Base-by-base conservation (phyloP, 169 alveolate species). In the Cyclospora cayetanensis region DNA sequence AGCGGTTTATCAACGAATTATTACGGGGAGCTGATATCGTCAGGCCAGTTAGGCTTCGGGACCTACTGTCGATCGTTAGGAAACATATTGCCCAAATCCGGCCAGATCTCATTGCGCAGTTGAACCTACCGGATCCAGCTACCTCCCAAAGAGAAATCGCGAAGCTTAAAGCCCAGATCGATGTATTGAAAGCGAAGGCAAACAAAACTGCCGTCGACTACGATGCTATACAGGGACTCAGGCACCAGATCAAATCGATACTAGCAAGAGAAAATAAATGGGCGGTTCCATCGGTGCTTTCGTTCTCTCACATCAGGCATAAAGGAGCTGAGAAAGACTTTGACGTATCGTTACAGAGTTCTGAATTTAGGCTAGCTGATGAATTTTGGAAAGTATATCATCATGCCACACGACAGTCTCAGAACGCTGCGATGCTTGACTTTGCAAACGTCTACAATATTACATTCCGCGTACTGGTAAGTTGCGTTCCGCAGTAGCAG, bases 101-200 rank as follows among this genome's bases (percentile, higher is more conserved):
- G 90, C 90, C 90, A 5, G 90, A 80, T 31, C 50, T 80, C 76
- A 37, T 80, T 34, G 31, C 77, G 50, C 90, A 80, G 31, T 37
- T 80, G 52, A 80, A 80, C 53, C 22, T 80, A 76, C 90, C 90
- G 39, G 90, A 80, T 9, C n/a, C 43, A 66, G 90, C 74, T 80
- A 80, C 74, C 35, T 50, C 90, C 25, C 90, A 80, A 52, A 50
- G 76, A 29, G 76, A 80, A 31, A 80, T 80, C 25, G 74, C 90
- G 15, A 50, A 34, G 31, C 72, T 80, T 27, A 80, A 80, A 37
- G 72, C 77, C n/a, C 90, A 80, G 53, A 66, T 80, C 25, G 90
- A 80, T 4, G 39, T n/a, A 11, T 22, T 80, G 42, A 80, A 76
- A 37, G 76, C 90, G 12, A 80, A 80, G 76, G 76, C 90, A 20